phyloP scores from a whole-genome alignment of 202 grass and related monocot species.

The Cymbopogon flexuosus region DNA sequence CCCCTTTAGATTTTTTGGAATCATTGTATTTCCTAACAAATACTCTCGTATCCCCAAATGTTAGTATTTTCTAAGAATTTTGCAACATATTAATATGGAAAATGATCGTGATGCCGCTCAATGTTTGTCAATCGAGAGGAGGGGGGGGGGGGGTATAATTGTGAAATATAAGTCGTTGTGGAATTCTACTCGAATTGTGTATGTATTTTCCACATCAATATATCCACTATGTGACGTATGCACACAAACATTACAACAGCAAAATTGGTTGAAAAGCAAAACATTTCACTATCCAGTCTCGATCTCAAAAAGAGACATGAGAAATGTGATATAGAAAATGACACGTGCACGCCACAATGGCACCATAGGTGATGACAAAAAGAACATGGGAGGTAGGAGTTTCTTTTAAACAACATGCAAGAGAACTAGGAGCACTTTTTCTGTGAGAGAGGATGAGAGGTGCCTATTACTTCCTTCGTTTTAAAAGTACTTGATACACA shows the following conservation, averaged over 20 bases:
- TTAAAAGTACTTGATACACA: background rate
- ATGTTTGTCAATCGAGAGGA: background rate
- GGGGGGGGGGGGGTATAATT: no score
- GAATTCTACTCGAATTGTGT: no score
- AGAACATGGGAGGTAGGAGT: background rate
- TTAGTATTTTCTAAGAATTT: background rate
- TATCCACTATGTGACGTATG: background rate
- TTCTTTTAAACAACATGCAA: background rate
- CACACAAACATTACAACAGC: background rate
- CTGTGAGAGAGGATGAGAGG: background rate
- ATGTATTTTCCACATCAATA: background rate
- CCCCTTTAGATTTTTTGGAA: background rate
- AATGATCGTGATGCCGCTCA: background rate
- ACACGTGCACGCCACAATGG: background rate
- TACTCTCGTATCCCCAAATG: background rate
- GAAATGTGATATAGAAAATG: background rate
- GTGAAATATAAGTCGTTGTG: background rate
- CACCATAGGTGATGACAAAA: background rate
- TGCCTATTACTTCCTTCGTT: background rate
- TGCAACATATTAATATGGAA: background rate
- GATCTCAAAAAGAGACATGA: background rate
- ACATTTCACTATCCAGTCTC: no score
- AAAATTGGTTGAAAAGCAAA: no score
- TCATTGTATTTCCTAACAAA: background rate
- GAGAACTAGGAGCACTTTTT: background rate